Evolutionary conservation across 2,329 filamentous ascomycete genomes (phyloP).

Genomic region (Remersonia thermophila): DNA sequence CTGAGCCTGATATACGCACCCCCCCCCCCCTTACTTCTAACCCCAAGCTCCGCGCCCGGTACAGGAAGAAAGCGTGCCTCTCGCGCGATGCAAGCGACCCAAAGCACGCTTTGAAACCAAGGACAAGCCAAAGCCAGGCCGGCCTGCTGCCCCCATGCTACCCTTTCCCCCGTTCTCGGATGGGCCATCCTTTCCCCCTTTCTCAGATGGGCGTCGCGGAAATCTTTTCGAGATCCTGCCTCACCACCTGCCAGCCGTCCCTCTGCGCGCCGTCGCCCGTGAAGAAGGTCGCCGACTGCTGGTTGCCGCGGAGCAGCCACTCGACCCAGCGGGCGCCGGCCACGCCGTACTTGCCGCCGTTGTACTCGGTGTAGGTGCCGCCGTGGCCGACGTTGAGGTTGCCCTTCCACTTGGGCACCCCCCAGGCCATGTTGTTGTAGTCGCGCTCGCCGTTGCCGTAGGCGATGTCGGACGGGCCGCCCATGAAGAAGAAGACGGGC

Average conservation of each 20-base stretch:
- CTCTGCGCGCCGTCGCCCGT: conserved; percentile 5
- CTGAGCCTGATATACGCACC: no score
- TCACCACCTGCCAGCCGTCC: conserved; percentile 12
- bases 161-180: no score
- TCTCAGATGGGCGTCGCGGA: conserved; percentile 3
- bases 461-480: conserved; percentile 10
- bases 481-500: conserved; percentile 13
- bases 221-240: conserved; percentile 7
- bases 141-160: no score
- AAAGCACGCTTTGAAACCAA: no score
- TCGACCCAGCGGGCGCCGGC: conserved; percentile 8
- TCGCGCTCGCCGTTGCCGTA: conserved; percentile 14
- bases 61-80: no score
- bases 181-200: no score
- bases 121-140: no score
- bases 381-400: conserved; percentile 12
- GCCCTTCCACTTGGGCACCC: conserved; percentile 13
- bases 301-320: conserved; percentile 12
- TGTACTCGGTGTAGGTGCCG: conserved; percentile 8
- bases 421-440: conserved; percentile 7
- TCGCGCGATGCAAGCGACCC: no score
- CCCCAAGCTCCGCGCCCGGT: no score
- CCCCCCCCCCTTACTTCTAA: no score
- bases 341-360: conserved; percentile 13
- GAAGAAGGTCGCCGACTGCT: conserved; percentile 8